Base-by-base conservation (phyloP, 129 eudicot species). In the Logfia minima region DNA sequence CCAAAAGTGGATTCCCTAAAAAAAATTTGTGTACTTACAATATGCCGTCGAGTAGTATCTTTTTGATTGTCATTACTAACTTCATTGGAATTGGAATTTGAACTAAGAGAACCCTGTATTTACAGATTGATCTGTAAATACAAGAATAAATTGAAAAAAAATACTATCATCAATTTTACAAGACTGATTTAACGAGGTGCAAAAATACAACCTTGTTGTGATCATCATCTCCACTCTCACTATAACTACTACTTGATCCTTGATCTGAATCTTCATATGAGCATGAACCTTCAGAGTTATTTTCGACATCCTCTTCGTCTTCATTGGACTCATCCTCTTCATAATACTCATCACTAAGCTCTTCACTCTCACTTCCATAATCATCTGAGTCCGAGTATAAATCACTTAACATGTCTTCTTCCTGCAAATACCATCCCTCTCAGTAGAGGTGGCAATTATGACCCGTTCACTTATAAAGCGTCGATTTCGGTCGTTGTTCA, bases 341-440 rank as follows among this genome's bases (percentile, higher is more conserved):
- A 70, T 88, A 87, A 26, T 89, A 75, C 66, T 81, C 88, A 43
- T 91, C 99, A 80, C 85, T 85, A 60, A 84, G 82, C 77, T 89
- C 96, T 81, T 81, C 97, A 65, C 89, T 89, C 87, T 87, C 96
- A 81, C 90, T 91, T 76, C 90, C 96, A 82, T 85, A 87, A 43
- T 86, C 97, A 56, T 94, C 96, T 13, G 96, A 84, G 67, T 94
- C 97, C 0, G 97, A 81, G 77, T 89, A 94, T n/a, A 87, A 79
- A 72, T 83, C 97, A 70, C 88, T 82, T 62, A 86, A 55, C 71
- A 75, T 72, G 34, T 91, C 84, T 68, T 89, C 91, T 75, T 88
- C 98, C 98, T 93, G 89, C 68, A 78, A 81, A 85, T 35, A 26
- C 17, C 13, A 58, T 48, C n/a, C 32, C 51, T 23, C 26, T 72